phyloP scores from a whole-genome alignment of 2,329 filamentous ascomycete species.

The Fusarium robinianum region DNA sequence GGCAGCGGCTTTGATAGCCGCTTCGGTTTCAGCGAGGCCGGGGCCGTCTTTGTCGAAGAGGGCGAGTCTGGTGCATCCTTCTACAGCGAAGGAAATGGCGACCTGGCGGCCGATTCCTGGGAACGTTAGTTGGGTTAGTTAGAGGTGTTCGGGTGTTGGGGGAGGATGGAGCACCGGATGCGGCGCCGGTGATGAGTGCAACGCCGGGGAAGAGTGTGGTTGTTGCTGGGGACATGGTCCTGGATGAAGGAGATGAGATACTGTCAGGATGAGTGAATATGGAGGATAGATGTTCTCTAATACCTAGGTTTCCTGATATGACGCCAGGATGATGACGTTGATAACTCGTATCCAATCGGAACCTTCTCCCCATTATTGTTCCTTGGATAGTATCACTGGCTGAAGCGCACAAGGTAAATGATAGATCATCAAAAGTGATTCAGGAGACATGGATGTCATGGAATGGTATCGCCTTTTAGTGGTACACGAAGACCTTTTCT shows the following conservation, averaged over 20 bases:
- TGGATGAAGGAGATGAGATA: neutral
- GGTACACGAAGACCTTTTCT: too few species aligned
- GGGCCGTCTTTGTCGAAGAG: slow-evolving; percentile 45
- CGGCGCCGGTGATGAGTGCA: slow-evolving; percentile 40
- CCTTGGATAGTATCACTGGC: too few species aligned
- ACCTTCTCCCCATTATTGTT: too few species aligned
- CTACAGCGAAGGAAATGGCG: slow-evolving; percentile 49
- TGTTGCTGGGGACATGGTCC: slow-evolving; percentile 7
- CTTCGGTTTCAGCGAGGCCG: slow-evolving; percentile 41
- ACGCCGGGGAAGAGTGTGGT: slow-evolving; percentile 37
- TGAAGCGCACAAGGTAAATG: too few species aligned
- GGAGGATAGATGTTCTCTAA: neutral
- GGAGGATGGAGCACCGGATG: slow-evolving; percentile 35
- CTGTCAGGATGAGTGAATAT: neutral
- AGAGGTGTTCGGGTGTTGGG: neutral
- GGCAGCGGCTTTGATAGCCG: slow-evolving; percentile 1
- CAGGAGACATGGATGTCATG: too few species aligned
- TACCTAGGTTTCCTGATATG: neutral
- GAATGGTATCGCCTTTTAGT: too few species aligned
- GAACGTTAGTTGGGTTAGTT: neutral
- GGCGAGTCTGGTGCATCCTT: slow-evolving; percentile 49
- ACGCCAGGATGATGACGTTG: slow-evolving; percentile 18
- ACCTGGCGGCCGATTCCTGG: slow-evolving; percentile 27
- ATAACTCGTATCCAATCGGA: slow-evolving; percentile 6
- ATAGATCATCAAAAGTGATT: too few species aligned